Evolutionary conservation across 371 early-diverging fungal species (phyloP).

Genomic region (Mortierella polycephala): DNA sequence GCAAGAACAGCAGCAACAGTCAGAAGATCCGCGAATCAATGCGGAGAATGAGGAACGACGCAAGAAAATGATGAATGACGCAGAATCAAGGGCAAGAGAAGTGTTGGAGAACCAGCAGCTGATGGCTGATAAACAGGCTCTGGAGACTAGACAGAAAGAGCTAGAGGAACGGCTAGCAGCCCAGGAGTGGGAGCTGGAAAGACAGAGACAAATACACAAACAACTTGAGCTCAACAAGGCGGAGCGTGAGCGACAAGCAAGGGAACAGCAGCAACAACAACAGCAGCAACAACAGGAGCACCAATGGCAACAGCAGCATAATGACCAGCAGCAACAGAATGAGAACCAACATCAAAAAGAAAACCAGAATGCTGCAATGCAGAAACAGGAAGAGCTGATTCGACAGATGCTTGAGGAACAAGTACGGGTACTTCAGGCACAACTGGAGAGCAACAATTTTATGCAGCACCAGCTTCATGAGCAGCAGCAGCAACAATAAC

Average conservation of each 20-base stretch:
- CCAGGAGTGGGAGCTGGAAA: conserved; percentile 11
- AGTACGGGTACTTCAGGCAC: conserved; percentile 26
- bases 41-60: conserved; percentile 1
- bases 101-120: conserved; percentile 18
- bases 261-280: not conserved
- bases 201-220: not conserved
- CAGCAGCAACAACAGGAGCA: conserved; percentile 2
- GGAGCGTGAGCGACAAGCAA: conserved; percentile 3
- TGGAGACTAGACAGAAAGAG: conserved; percentile 13
- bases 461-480: conserved; percentile 2
- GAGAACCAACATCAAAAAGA: not conserved
- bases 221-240: not conserved
- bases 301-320: conserved; percentile 2
- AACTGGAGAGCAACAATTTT: conserved; percentile 5
- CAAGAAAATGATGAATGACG: not conserved
- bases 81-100: conserved; percentile 18
- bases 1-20: not conserved
- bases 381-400: conserved; percentile 1
- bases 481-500: conserved; percentile 11
- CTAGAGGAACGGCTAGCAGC: conserved; percentile 11
- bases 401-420: conserved; percentile 35
- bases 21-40: not conserved
- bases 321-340: not conserved
- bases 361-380: not conserved
- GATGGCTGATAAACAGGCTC: conserved; percentile 4